A percentile compares a stretch with the other conserved stretches of the same genome.
Conservation (phyloP, 2,329 filamentous ascomycete species). For the Myriangium duriaei region DNA sequence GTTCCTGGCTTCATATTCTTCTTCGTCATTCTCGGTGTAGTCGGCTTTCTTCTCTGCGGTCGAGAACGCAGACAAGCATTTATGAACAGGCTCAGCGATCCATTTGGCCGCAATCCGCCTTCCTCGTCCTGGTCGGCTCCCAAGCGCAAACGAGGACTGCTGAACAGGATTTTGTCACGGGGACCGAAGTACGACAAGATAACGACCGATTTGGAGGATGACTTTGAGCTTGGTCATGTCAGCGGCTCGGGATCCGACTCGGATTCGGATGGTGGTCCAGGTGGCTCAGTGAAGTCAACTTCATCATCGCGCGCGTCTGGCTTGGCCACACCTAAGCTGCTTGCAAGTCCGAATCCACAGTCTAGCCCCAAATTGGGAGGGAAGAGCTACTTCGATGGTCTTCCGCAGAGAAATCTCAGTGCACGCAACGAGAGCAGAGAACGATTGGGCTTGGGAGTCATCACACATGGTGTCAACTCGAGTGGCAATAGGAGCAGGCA, state of each 20-base stretch:
- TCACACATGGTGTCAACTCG: neutral
- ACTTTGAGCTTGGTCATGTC: conserved; percentile 65
- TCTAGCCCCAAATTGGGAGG: conserved; percentile 3
- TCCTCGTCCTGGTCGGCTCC: conserved; percentile 36
- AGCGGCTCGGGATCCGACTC: conserved; percentile 27
- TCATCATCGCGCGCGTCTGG: conserved; percentile 44
- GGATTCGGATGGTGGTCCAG: conserved; percentile 16
- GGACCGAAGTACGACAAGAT: conserved; percentile 61
- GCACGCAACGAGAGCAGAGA: conserved; percentile 80
- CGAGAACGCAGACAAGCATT: conserved; percentile 55
- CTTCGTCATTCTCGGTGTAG: conserved; percentile 55
- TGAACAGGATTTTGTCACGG: conserved; percentile 43
- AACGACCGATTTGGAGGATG: conserved; percentile 61
- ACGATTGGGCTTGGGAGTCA: conserved; percentile 37
- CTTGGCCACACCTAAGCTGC: conserved; percentile 53
- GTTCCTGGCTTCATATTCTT: conserved; percentile 68
- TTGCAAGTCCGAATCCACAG: conserved; percentile 16
- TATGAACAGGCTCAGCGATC: conserved; percentile 42
- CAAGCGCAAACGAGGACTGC: conserved; percentile 43
- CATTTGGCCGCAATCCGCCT: conserved; percentile 15
- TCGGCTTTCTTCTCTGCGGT: conserved; percentile 64
- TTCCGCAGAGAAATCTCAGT: conserved; percentile 45
- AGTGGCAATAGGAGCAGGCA: conserved; percentile 9
- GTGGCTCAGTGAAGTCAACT: conserved; percentile 24
- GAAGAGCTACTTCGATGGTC: conserved; percentile 36